Conservation (phyloP, 495 filamentous ascomycete genomes). For the Talaromyces proteolyticus region DNA sequence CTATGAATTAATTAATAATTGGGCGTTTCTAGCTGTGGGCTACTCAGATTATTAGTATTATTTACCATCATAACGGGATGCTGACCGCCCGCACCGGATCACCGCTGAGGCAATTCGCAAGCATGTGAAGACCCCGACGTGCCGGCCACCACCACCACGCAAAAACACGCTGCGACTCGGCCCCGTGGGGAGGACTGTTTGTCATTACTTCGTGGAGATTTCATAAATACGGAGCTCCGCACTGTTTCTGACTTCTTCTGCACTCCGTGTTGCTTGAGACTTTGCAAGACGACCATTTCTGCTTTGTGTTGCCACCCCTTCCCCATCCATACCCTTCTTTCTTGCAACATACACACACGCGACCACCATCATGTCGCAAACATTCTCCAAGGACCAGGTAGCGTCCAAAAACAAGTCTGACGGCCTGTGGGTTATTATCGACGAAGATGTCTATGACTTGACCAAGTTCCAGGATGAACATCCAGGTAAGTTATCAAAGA, state of each 20-base stretch:
- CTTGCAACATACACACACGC: background rate
- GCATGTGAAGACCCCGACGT: background rate
- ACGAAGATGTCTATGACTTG: slow-evolving; percentile 95
- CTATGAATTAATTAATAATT: background rate
- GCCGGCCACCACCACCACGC: background rate
- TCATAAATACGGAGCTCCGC: no score
- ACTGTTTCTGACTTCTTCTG: no score
- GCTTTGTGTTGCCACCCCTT: background rate
- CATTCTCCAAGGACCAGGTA: slow-evolving; percentile 77
- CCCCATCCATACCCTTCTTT: background rate
- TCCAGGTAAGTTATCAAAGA: slow-evolving; percentile 58
- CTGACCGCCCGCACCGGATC: background rate
- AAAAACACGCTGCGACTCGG: background rate
- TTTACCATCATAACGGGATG: no score
- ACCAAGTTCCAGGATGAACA: slow-evolving; percentile 93
- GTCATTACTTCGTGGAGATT: background rate
- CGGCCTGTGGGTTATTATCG: slow-evolving; percentile 84
- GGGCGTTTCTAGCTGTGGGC: background rate
- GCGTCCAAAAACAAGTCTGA: slow-evolving; percentile 83
- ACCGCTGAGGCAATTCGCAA: background rate
- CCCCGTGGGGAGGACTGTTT: background rate
- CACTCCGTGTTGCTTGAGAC: no score
- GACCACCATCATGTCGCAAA: slow-evolving; percentile 66
- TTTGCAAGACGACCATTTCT: background rate
- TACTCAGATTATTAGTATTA: background rate